Percentiles rank a stretch among this genome's conserved stretches.
Conservation (phyloP, 2,329 filamentous ascomycete species). For the Fusarium luffae region DNA sequence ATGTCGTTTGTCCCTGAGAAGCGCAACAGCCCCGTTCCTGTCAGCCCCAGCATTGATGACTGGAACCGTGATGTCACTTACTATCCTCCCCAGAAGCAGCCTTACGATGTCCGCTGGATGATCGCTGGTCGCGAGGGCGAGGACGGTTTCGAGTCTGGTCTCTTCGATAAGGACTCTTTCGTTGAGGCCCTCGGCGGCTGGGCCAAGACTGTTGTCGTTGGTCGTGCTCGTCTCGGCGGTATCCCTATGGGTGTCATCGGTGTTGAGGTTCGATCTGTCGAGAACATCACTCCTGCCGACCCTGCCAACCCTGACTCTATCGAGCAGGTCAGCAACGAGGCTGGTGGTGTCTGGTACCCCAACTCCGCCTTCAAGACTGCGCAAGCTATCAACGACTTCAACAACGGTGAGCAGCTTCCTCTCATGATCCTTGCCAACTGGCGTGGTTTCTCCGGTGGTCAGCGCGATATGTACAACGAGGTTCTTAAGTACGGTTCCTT, state of each 20-base stretch:
- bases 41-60: constrained; percentile 82
- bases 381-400: constrained; percentile 98
- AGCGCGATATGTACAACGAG: constrained; percentile 99
- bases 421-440: constrained; percentile 99
- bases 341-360: constrained; percentile 99
- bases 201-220: constrained; percentile 96
- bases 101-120: constrained; percentile 94
- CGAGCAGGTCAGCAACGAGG: constrained; percentile 93
- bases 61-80: constrained; percentile 96
- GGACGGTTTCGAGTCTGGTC: constrained; percentile 81
- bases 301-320: constrained; percentile 98
- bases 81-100: constrained; percentile 81
- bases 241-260: constrained; percentile 99
- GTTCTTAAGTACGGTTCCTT: constrained; percentile 99
- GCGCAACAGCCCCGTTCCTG: constrained; percentile 92
- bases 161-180: constrained; percentile 97
- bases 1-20: constrained; percentile 97
- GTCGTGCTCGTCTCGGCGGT: constrained; percentile 93
- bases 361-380: constrained; percentile 99
- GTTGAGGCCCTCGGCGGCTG: constrained; percentile 96
- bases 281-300: constrained; percentile 96
- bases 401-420: constrained; percentile 96
- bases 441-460: constrained; percentile 99
- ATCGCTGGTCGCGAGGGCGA: constrained; percentile 88
- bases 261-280: constrained; percentile 93